These are phyloP conservation scores for Leccinum disarticulatum DNA, from an alignment of 768 basidiomycete genomes.

Conservation along the genomic window DNA sequence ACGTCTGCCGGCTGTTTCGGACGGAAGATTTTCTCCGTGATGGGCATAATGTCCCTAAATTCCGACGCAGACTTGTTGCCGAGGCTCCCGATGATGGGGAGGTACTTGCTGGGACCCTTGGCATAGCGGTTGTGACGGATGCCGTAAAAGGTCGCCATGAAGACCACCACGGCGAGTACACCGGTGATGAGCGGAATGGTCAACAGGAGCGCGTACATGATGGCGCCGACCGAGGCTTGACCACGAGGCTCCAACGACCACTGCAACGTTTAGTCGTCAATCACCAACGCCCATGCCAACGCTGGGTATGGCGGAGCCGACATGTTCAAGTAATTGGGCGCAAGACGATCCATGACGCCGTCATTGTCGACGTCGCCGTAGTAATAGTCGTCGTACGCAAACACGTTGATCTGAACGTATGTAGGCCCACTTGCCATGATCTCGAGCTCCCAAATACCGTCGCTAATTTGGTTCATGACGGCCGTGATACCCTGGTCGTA, in stretches of 20 bases:
- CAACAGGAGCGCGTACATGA: conserved; percentile 84
- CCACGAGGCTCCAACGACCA: conserved; percentile 86
- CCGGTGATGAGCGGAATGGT: conserved; percentile 85
- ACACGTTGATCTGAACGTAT: conserved; percentile 87
- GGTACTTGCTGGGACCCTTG: conserved; percentile 72
- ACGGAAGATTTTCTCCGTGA: conserved; percentile 72
- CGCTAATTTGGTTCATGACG: conserved; percentile 59
- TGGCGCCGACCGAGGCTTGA: conserved; percentile 73
- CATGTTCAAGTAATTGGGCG: conserved; percentile 88
- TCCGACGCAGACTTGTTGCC: conserved; percentile 69
- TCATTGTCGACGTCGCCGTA: conserved; percentile 90
- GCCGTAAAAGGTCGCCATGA: conserved; percentile 96
- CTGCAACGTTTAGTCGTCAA: conserved; percentile 73
- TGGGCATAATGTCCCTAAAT: conserved; percentile 58
- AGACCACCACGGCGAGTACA: conserved; percentile 75
- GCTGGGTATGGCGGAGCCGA: conserved; percentile 87
- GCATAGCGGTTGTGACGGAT: conserved; percentile 92
- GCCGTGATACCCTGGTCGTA: conserved; percentile 80
- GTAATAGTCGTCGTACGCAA: conserved; percentile 87
- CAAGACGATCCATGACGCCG: conserved; percentile 84
- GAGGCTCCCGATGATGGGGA: conserved; percentile 77
- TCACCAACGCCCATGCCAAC: conserved; percentile 80
- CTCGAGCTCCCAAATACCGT: conserved; percentile 81
- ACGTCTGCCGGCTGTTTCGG: conserved; percentile 65
- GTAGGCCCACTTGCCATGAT: conserved; percentile 92